Conservation (phyloP, 169 alveolate genomes). For the Cystoisospora suis region DNA sequence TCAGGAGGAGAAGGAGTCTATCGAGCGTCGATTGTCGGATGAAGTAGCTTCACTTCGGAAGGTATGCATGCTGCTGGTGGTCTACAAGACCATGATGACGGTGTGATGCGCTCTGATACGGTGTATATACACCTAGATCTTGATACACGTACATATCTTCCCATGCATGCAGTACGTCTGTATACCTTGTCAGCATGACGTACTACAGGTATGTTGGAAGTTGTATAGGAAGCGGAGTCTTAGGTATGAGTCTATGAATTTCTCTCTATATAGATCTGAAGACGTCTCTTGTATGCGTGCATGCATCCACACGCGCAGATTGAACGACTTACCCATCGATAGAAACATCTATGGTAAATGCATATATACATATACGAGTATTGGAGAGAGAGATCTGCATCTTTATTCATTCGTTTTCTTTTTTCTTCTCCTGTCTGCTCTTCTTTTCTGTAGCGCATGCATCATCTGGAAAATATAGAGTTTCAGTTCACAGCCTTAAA, state of each 20-base stretch:
- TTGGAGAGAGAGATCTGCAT: neutral
- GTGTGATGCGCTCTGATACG: neutral
- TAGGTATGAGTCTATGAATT: neutral
- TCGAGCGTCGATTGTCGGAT: neutral
- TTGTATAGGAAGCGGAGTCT: neutral
- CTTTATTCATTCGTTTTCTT: neutral
- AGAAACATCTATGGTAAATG: neutral
- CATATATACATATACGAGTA: neutral
- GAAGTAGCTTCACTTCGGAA: neutral
- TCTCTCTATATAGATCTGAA: neutral
- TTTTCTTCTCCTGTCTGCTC: neutral
- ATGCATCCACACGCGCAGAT: neutral
- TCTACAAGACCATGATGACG: too few species aligned
- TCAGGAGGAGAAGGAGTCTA: neutral
- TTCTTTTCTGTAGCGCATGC: neutral
- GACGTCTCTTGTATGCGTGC: neutral
- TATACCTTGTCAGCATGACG: neutral
- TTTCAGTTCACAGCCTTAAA: neutral
- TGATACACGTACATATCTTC: neutral
- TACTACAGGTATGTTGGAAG: too few species aligned
- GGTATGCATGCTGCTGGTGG: too few species aligned
- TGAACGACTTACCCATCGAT: neutral
- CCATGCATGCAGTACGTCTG: neutral
- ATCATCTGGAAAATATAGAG: neutral
- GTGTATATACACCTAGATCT: neutral